Percentiles rank a stretch among this genome's conserved stretches.
Evolutionary conservation across 192 early-diverging fungal genomes (phyloP).

Genomic region (Martensiomyces pterosporus): DNA sequence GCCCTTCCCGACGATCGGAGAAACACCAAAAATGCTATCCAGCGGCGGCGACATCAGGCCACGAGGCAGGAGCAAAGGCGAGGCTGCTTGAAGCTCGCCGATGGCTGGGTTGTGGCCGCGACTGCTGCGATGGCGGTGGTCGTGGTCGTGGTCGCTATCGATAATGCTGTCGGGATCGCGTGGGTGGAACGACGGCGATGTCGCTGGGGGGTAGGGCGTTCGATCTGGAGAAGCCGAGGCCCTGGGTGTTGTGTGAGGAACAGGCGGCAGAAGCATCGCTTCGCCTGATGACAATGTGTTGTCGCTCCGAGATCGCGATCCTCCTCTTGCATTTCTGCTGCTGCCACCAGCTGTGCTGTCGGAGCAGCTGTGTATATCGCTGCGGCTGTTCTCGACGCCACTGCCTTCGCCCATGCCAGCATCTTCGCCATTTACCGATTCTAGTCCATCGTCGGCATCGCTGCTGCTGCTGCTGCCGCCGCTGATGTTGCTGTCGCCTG

Average conservation of each 20-base stretch:
- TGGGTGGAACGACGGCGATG: constrained; percentile 23
- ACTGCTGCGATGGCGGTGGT: background rate
- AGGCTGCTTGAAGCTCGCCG: constrained; percentile 28
- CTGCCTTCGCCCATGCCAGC: too few species aligned
- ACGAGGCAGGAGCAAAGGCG: constrained; percentile 29
- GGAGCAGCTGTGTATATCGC: too few species aligned
- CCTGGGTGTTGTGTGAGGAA: constrained; percentile 29
- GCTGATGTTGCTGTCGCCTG: background rate
- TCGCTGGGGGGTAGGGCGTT: constrained; percentile 27
- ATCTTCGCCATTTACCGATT: too few species aligned
- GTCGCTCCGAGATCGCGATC: too few species aligned
- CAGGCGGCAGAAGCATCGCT: constrained; percentile 11
- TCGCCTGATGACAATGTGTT: constrained; percentile 3
- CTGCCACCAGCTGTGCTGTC: too few species aligned
- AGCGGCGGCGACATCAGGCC: constrained; percentile 25
- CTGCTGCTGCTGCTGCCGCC: background rate
- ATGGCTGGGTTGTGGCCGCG: background rate
- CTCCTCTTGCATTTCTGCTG: too few species aligned
- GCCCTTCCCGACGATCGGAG: constrained; percentile 24
- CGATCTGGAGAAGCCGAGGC: constrained; percentile 34
- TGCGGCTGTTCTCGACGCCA: too few species aligned
- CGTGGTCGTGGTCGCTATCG: background rate
- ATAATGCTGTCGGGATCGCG: background rate
- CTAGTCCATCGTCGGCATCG: background rate
- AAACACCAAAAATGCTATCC: constrained; percentile 32